phyloP scores from a whole-genome alignment of 1,139 yeast species.

The Taphrina populina region DNA sequence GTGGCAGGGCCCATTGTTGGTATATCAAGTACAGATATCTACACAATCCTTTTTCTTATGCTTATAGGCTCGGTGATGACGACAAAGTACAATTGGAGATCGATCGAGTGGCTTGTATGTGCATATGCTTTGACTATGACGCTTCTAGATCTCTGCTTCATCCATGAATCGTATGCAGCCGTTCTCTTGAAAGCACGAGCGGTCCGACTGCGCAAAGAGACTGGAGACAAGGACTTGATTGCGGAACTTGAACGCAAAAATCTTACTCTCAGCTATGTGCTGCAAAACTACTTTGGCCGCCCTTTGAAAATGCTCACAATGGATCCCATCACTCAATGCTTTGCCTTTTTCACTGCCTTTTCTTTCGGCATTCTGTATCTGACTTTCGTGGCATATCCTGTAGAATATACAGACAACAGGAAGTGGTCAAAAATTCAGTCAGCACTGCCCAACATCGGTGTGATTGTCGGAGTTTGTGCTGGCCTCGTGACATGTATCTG shows the following conservation, averaged over 20 bases:
- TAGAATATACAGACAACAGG: slow-evolving; percentile 64
- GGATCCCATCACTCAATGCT: slow-evolving; percentile 79
- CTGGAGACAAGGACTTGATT: slow-evolving; percentile 59
- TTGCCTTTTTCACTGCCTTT: slow-evolving; percentile 82
- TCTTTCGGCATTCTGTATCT: slow-evolving; percentile 62
- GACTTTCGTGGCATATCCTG: slow-evolving; percentile 71
- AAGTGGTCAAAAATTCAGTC: slow-evolving; percentile 66
- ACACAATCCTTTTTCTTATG: slow-evolving; percentile 40
- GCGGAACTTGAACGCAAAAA: slow-evolving; percentile 51
- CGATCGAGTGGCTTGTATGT: slow-evolving; percentile 57
- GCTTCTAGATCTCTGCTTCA: slow-evolving; percentile 48
- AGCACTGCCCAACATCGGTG: slow-evolving; percentile 57
- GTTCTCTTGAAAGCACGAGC: slow-evolving; percentile 54
- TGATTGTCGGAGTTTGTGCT: slow-evolving; percentile 52
- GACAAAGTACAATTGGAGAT: slow-evolving; percentile 50
- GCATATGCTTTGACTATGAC: slow-evolving; percentile 46
- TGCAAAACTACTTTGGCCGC: slow-evolving; percentile 49
- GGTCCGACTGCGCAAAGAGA: slow-evolving; percentile 49
- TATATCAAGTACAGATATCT: slow-evolving; percentile 40
- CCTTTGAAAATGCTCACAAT: slow-evolving; percentile 59
- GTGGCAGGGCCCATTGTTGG: slow-evolving; percentile 65
- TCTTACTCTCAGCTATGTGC: slow-evolving; percentile 14
- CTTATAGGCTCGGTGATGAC: slow-evolving; percentile 58
- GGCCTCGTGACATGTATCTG: slow-evolving; percentile 45
- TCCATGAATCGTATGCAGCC: slow-evolving; percentile 63